A percentile compares a stretch with the other conserved stretches of the same genome.
phyloP scores from a whole-genome alignment of 1,284 basidiomycete species.

The Polyporus tsugae region DNA sequence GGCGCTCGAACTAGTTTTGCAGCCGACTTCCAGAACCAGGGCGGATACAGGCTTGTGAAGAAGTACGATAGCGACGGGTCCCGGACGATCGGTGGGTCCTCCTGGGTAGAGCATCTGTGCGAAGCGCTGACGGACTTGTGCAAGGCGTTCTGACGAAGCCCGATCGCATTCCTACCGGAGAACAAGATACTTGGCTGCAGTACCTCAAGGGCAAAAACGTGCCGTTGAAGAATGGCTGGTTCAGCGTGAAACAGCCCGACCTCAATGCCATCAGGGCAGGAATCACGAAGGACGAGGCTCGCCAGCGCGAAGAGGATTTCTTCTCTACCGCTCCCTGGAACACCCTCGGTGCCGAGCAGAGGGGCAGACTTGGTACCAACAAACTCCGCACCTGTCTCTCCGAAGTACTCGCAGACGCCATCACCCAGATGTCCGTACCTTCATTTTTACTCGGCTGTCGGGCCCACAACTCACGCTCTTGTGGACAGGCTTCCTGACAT shows the following conservation, averaged over 20 bases:
- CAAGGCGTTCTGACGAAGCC: slow-evolving; percentile 1
- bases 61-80: slow-evolving; percentile 63
- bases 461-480: not conserved
- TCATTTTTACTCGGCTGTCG: not conserved
- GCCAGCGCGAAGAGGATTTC: slow-evolving; percentile 69
- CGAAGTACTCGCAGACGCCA: slow-evolving; percentile 44
- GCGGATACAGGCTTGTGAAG: slow-evolving; percentile 66
- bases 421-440: slow-evolving; percentile 49
- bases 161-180: slow-evolving; percentile 40
- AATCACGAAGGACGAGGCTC: slow-evolving; percentile 67
- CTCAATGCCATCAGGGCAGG: slow-evolving; percentile 60
- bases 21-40: slow-evolving; percentile 83
- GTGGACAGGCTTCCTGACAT: slow-evolving; percentile 66
- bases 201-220: slow-evolving; percentile 65
- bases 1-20: slow-evolving; percentile 1
- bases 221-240: slow-evolving; percentile 70
- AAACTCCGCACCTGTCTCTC: slow-evolving; percentile 55
- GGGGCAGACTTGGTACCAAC: slow-evolving; percentile 60
- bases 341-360: slow-evolving; percentile 55
- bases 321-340: slow-evolving; percentile 71
- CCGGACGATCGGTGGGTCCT: slow-evolving; percentile 74
- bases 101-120: not conserved
- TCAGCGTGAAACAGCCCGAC: slow-evolving; percentile 76
- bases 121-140: not conserved
- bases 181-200: slow-evolving; percentile 66